Evolutionary conservation across 768 basidiomycete species (phyloP), one percentile per base, ranked within the genome.

Genomic region (Lentinula sp.): DNA sequence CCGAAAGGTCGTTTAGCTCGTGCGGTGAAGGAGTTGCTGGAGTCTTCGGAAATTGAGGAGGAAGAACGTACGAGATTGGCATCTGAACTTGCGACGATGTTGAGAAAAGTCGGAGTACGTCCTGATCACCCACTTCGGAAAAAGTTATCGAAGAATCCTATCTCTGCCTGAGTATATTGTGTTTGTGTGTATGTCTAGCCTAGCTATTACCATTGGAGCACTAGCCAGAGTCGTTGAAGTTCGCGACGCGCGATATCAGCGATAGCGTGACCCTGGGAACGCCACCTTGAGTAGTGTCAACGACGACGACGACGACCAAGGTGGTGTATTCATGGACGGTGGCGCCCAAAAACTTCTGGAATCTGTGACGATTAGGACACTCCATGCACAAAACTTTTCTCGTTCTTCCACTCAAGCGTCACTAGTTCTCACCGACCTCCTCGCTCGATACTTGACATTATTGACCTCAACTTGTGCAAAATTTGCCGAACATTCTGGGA

Each of bases 361-460:
- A 73, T 78, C 86, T 3, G 84, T 82, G 0, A 81, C 84, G 1
- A 79, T 85, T 70, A 82, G 85, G 59, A 87, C 89, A 16, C 79
- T 93, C 15, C 90, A 93, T 64, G 87, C 89, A 0, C 84, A 92
- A 65, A 80, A 80, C 63, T 93, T 94, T 73, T 84, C 87, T 40
- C 82, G 89, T 55, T 81, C 91, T 0, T 93, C 92, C 2, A 74
- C 84, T 1, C 87, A 88, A 67, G 89, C 92, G 3, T 78, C 85
- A 9, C 73, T 82, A 28, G 81, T 88, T 16, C 78, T 93, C 51
- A 87, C 89, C 11, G 90, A 89, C 72, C 77, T 93, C 63, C 81
- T 93, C 64, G 79, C 87, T 40, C 85, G 88, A 59, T 93, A 93
- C 71, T 75, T 93, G 60, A 65, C 80, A 9, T 76, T 92, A 28